Evolutionary conservation across 208 protist species (phyloP).

Genomic region (Sergeia podlipaevii): DNA sequence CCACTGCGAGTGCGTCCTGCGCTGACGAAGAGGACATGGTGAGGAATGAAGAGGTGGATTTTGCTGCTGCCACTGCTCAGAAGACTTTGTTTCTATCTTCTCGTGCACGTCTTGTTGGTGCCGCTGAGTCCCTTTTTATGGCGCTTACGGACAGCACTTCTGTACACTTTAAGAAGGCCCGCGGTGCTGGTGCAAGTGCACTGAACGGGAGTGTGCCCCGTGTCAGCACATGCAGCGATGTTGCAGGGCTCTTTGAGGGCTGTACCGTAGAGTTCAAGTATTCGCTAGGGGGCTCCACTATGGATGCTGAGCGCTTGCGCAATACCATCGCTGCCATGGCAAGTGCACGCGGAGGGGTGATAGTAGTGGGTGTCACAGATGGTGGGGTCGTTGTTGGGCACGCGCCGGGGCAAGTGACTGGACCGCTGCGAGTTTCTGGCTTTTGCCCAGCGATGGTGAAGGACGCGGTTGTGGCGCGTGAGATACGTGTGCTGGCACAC

Average conservation of each 20-base stretch:
- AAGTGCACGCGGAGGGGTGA: constrained; percentile 56
- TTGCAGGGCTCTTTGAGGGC: constrained; percentile 44
- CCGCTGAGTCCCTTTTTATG: constrained; percentile 32
- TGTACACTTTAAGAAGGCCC: constrained; percentile 53
- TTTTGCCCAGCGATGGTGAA: constrained; percentile 87
- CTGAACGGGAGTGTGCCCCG: too few species aligned
- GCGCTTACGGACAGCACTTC: constrained; percentile 55
- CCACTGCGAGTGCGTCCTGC: too few species aligned
- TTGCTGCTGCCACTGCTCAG: too few species aligned
- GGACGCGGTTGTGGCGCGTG: constrained; percentile 45
- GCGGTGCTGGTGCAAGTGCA: constrained; percentile 31
- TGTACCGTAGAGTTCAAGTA: constrained; percentile 81
- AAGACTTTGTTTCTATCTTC: too few species aligned
- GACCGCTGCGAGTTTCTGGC: constrained; percentile 48
- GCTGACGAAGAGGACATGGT: too few species aligned
- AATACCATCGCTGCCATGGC: constrained; percentile 85
- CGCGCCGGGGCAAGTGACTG: constrained; percentile 25
- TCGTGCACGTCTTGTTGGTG: neutral
- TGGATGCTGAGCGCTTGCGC: constrained; percentile 72
- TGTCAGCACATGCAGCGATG: constrained; percentile 39
- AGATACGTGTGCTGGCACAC: constrained; percentile 42
- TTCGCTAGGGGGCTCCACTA: constrained; percentile 19
- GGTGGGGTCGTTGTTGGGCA: constrained; percentile 62
- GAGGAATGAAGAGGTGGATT: too few species aligned
- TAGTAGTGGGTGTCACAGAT: constrained; percentile 76